Evolutionary conservation across 1,284 basidiomycete genomes (phyloP).

Genomic region (Earliella scabrosa): DNA sequence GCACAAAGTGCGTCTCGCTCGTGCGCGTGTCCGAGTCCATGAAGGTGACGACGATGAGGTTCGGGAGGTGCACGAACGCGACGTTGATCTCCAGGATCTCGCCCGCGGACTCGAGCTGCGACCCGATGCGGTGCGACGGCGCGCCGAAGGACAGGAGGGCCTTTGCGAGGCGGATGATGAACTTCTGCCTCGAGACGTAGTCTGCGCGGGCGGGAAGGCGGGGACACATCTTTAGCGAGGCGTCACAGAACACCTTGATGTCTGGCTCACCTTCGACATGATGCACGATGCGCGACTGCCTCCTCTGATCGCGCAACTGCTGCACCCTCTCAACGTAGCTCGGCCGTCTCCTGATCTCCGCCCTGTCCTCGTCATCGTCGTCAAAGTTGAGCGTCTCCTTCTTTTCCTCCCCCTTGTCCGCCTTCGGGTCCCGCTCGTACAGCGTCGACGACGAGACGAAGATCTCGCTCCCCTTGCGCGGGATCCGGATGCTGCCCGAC

Average conservation of each 20-base stretch:
- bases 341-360: neutral
- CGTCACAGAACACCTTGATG: neutral
- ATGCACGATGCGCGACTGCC: conserved; percentile 31
- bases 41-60: conserved; percentile 79
- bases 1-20: conserved; percentile 79
- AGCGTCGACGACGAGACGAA: conserved; percentile 11
- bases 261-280: conserved; percentile 39
- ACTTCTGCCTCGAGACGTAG: conserved; percentile 69
- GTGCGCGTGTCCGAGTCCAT: conserved; percentile 62
- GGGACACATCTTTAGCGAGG: neutral
- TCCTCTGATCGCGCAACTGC: conserved; percentile 22
- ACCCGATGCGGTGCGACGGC: conserved; percentile 86
- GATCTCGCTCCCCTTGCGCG: conserved; percentile 1
- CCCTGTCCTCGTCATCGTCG: neutral
- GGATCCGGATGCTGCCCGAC: neutral
- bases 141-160: conserved; percentile 83
- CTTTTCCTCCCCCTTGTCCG: conserved; percentile 2
- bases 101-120: conserved; percentile 68
- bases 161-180: conserved; percentile 81
- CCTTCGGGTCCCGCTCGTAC: conserved; percentile 6
- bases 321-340: conserved; percentile 25
- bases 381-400: too few species aligned
- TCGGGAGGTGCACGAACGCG: conserved; percentile 83
- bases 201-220: too few species aligned
- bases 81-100: conserved; percentile 60